Evolutionary conservation across 1,139 yeast genomes (phyloP).

Genomic region (Nadsonia commutata): DNA sequence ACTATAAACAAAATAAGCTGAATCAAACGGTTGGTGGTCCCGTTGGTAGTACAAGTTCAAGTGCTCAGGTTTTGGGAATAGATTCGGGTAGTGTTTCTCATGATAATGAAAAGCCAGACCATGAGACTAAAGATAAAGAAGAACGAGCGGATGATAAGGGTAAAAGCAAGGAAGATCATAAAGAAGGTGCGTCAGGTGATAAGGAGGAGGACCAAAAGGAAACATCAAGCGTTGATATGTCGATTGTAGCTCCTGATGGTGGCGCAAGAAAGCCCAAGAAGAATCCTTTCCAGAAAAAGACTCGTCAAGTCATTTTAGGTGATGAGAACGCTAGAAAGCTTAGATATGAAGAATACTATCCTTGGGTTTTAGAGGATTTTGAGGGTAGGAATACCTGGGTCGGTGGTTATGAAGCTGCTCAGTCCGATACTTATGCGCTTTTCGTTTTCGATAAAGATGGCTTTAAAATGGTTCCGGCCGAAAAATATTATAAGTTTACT

Average conservation of each 20-base stretch:
- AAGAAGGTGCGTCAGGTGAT: constrained; percentile 16
- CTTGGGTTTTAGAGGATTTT: constrained; percentile 96
- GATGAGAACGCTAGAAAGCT: constrained; percentile 71
- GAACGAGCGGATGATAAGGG: constrained; percentile 11
- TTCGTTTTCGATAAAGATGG: constrained; percentile 79
- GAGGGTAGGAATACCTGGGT: constrained; percentile 91
- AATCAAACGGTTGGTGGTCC: background rate
- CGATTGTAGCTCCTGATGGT: constrained; percentile 78
- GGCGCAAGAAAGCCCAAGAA: constrained; percentile 63
- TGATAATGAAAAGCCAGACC: background rate
- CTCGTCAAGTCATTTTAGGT: constrained; percentile 67
- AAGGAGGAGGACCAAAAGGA: constrained; percentile 15
- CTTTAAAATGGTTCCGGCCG: constrained; percentile 89
- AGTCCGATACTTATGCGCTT: constrained; percentile 71
- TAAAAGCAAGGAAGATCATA: constrained; percentile 4
- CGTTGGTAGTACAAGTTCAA: background rate
- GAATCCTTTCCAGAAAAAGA: constrained; percentile 57
- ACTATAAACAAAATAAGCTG: background rate
- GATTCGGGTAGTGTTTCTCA: background rate
- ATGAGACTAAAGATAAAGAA: constrained; percentile 6
- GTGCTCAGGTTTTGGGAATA: background rate
- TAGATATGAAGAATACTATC: constrained; percentile 89
- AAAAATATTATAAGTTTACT: constrained; percentile 82
- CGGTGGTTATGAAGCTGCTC: constrained; percentile 91
- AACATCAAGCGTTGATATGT: constrained; percentile 34